These are phyloP conservation scores for Penicillium brevicompactum DNA, from an alignment of 2,329 filamentous ascomycete genomes.

Conservation along the genomic window DNA sequence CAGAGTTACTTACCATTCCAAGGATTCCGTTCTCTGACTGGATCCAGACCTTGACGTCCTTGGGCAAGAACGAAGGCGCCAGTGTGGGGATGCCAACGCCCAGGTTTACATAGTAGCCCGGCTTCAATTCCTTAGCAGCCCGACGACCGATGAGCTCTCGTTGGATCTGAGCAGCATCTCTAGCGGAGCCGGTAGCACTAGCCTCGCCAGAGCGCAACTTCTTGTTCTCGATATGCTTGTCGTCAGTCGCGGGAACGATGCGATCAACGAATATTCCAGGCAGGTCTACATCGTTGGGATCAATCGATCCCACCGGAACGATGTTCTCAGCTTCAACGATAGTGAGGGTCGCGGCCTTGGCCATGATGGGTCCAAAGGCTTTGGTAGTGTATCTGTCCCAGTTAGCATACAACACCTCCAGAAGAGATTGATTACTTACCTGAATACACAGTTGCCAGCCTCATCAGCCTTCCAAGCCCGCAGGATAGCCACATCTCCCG, in stretches of 20 bases:
- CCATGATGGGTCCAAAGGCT: conserved; percentile 75
- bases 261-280: conserved; percentile 82
- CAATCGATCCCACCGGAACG: conserved; percentile 71
- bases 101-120: conserved; percentile 45
- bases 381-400: conserved; percentile 65
- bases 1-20: conserved; percentile 57
- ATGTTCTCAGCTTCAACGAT: conserved; percentile 88
- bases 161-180: conserved; percentile 37
- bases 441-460: conserved; percentile 78
- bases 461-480: conserved; percentile 76
- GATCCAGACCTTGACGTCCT: conserved; percentile 73
- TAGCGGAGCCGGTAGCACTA: conserved; percentile 38
- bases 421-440: conserved; percentile 45
- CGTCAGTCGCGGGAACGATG: conserved; percentile 71
- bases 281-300: conserved; percentile 73
- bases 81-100: conserved; percentile 70
- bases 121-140: conserved; percentile 78
- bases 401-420: neutral
- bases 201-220: conserved; percentile 54
- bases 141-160: conserved; percentile 69
- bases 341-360: conserved; percentile 74
- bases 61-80: conserved; percentile 74
- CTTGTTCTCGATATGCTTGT: conserved; percentile 72
- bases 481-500: conserved; percentile 75
- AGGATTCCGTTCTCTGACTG: conserved; percentile 86